Conservation (phyloP, 2,329 filamentous ascomycete genomes). For the Paraconiothyrium brasiliense region DNA sequence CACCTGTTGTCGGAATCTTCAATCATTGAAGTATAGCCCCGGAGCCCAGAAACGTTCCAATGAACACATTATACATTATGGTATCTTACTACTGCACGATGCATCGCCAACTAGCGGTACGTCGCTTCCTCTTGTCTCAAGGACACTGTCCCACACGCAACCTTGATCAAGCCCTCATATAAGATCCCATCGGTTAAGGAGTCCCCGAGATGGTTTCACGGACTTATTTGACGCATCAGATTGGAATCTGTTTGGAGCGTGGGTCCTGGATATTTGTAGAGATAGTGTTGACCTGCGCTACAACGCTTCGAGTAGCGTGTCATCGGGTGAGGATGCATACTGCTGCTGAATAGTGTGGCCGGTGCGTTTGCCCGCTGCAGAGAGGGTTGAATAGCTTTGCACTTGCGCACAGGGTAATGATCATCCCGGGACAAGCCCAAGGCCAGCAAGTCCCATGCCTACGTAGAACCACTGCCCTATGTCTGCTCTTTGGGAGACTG, state of each 20-base stretch:
- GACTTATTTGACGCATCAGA: too few species aligned
- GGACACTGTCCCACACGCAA: not conserved
- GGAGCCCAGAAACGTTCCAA: not conserved
- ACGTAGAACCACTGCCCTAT: slow-evolving; percentile 20
- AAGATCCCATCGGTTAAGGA: too few species aligned
- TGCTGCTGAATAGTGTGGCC: not conserved
- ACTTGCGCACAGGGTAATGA: not conserved
- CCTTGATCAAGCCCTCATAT: too few species aligned
- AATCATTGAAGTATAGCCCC: not conserved
- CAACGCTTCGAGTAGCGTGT: too few species aligned
- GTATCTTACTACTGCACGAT: not conserved
- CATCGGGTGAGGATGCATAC: not conserved
- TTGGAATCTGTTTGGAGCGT: too few species aligned
- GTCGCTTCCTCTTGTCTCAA: not conserved
- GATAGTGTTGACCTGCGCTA: too few species aligned
- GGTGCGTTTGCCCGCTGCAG: not conserved
- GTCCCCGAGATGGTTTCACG: too few species aligned
- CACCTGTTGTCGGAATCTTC: not conserved
- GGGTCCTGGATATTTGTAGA: too few species aligned
- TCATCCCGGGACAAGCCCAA: slow-evolving; percentile 1
- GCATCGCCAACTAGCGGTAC: not conserved
- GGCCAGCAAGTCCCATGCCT: slow-evolving; percentile 20
- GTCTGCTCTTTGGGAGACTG: slow-evolving; percentile 4
- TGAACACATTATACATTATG: not conserved
- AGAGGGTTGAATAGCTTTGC: not conserved